These are phyloP conservation scores for Kandelia obovata DNA, from an alignment of 345 rosid species.

Conservation along the genomic window DNA sequence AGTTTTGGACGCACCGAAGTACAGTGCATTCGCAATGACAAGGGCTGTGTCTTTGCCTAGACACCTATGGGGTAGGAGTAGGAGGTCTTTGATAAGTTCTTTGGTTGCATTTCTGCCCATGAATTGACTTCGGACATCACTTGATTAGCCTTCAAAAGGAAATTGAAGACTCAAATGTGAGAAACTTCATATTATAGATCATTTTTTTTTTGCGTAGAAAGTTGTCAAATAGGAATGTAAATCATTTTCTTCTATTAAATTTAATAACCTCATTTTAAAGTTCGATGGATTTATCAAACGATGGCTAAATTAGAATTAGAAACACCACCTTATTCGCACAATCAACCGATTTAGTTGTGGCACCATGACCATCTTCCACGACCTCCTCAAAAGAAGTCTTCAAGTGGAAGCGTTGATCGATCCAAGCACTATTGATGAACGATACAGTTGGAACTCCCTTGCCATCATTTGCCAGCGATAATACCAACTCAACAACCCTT, in stretches of 20 bases:
- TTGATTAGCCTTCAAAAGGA: slow-evolving; percentile 17
- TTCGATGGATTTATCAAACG: too few species aligned
- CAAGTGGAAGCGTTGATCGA: slow-evolving; percentile 7
- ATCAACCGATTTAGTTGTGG: slow-evolving; percentile 18
- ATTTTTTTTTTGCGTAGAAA: not conserved
- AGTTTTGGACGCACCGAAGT: slow-evolving; percentile 31
- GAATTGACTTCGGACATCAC: slow-evolving; percentile 22
- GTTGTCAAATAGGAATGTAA: too few species aligned
- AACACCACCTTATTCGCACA: slow-evolving; percentile 18
- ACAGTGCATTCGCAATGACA: slow-evolving; percentile 38
- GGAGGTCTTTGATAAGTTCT: slow-evolving; percentile 29
- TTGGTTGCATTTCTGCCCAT: slow-evolving; percentile 24
- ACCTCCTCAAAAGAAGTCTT: slow-evolving; percentile 19
- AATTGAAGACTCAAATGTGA: not conserved
- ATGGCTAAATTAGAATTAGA: too few species aligned
- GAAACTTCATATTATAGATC: not conserved
- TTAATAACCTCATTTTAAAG: too few species aligned
- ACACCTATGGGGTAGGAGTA: slow-evolving; percentile 27
- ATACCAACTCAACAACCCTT: not conserved
- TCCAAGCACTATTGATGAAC: slow-evolving; percentile 23
- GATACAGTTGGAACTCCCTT: slow-evolving; percentile 9
- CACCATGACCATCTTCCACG: slow-evolving; percentile 1
- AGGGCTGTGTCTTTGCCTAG: slow-evolving; percentile 12
- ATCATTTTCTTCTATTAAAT: too few species aligned
- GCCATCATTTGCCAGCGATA: not conserved